Evolutionary conservation across 257 asterid species (phyloP), one percentile per base, ranked within the genome.

Genomic region (Solanum sejunctum): DNA sequence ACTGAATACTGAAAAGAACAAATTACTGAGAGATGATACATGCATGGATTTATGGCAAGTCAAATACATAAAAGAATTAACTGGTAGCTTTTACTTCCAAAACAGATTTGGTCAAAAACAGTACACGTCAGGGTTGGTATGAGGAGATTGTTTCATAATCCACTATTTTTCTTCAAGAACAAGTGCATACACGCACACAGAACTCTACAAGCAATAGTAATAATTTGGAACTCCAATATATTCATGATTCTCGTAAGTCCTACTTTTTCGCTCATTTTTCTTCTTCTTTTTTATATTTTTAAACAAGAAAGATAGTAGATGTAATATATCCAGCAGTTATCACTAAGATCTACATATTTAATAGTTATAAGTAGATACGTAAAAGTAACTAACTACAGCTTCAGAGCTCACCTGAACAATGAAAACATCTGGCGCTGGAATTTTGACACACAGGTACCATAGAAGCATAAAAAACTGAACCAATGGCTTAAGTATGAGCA

Each of bases 351-450:
- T 41, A 71, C 18, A 20, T 71, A 71, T 43, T 20, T 43, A 43
- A 71, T 20, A 71, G 60, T 15, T 75, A 43, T 75, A 75, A 75
- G 81, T 21, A 75, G 10, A 51, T 77, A 26, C 16, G 12, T 51
- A 10, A 51, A 77, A 52, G 47, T 17, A 43, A 17, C 41, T 15
- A 51, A 20, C 70, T 26, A 51, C 23, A 85, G 23, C 47, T 80
- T 81, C 87, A 84, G 67, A 89, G 86, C 92, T 90, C 89, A 93
- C 99, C 98, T 96, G 99, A 90, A 96, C 98, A 54, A 96, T 81
- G 89, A 92, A 93, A 89, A 89, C 93, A 90, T 96, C 97, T 79
- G 99, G 99, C 75, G 97, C 93, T 0, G 98, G 95, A 87, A 96
- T 93, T 89, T 91, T 96, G 28, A 89, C 84, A 86, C 97, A 95